These are phyloP conservation scores for Paraphysoderma sedebokerense DNA, from an alignment of 371 early-diverging fungal species.

Conservation along the genomic window DNA sequence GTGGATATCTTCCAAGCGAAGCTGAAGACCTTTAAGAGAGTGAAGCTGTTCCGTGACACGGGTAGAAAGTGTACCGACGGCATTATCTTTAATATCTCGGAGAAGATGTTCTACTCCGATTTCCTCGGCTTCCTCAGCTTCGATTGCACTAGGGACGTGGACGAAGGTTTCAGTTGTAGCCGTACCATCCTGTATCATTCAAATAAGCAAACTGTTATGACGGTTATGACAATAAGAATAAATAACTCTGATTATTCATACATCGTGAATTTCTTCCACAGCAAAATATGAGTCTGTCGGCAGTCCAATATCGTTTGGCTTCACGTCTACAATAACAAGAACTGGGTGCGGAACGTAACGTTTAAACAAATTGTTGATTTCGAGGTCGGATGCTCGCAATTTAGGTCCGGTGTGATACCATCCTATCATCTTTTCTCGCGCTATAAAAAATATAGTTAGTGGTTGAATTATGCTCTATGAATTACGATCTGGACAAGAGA, in stretches of 20 bases:
- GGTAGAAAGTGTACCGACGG: conserved; percentile 81
- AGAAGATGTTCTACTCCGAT: conserved; percentile 99
- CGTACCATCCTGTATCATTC: conserved; percentile 63
- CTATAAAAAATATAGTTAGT: conserved; percentile 17
- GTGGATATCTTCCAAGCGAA: conserved; percentile 65
- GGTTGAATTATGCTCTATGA: not conserved
- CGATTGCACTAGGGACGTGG: conserved; percentile 89
- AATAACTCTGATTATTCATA: conserved; percentile 15
- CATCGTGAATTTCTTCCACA: conserved; percentile 79
- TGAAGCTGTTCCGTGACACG: conserved; percentile 73
- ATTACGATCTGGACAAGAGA: not conserved
- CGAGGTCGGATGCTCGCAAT: conserved; percentile 90
- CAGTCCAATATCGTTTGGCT: conserved; percentile 72
- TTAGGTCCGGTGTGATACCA: conserved; percentile 99
- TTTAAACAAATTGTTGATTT: conserved; percentile 96
- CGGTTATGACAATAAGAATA: not conserved
- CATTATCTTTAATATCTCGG: conserved; percentile 93
- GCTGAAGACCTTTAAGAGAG: conserved; percentile 71
- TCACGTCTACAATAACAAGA: conserved; percentile 85
- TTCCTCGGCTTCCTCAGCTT: conserved; percentile 99
- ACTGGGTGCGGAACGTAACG: conserved; percentile 89
- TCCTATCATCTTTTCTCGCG: conserved; percentile 94
- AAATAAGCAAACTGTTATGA: conserved; percentile 5
- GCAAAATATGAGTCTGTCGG: conserved; percentile 95
- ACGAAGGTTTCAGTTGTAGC: conserved; percentile 87